Evolutionary conservation across 2,329 filamentous ascomycete species (phyloP).

Genomic region (Ascochyta koolunga): DNA sequence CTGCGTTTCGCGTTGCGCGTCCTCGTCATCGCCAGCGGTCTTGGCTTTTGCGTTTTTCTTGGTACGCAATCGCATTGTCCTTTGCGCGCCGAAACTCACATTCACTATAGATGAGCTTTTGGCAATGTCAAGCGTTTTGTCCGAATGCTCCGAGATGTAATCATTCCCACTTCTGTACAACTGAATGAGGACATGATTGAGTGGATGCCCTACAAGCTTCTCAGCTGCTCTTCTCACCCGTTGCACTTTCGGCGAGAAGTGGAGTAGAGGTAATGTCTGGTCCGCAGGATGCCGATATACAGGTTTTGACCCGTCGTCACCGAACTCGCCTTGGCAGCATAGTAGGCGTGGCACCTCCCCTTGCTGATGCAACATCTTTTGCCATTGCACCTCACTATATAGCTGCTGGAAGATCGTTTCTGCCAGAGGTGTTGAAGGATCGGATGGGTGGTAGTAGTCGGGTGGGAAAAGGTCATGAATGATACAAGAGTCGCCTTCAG

Average conservation of each 20-base stretch:
- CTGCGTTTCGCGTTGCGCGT: conserved; percentile 59
- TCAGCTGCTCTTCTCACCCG: conserved; percentile 73
- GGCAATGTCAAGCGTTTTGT: conserved; percentile 93
- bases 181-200: conserved; percentile 94
- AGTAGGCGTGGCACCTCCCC: conserved; percentile 91
- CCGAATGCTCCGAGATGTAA: conserved; percentile 94
- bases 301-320: conserved; percentile 74
- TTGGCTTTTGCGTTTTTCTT: conserved; percentile 61
- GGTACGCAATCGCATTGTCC: conserved; percentile 87
- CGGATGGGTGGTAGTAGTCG: conserved; percentile 30
- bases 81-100: conserved; percentile 87
- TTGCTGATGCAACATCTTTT: conserved; percentile 89
- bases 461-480: conserved; percentile 70
- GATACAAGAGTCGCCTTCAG: conserved; percentile 81
- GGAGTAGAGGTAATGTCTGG: conserved; percentile 76
- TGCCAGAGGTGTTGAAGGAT: conserved; percentile 51
- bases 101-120: conserved; percentile 86
- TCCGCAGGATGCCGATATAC: conserved; percentile 96
- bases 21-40: conserved; percentile 35
- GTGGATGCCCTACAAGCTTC: conserved; percentile 72
- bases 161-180: conserved; percentile 88
- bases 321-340: conserved; percentile 80
- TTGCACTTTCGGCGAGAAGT: conserved; percentile 76
- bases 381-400: conserved; percentile 80
- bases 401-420: conserved; percentile 72